Base-by-base conservation (phyloP, 495 filamentous ascomycete species). In the Tetracladium setigerum region DNA sequence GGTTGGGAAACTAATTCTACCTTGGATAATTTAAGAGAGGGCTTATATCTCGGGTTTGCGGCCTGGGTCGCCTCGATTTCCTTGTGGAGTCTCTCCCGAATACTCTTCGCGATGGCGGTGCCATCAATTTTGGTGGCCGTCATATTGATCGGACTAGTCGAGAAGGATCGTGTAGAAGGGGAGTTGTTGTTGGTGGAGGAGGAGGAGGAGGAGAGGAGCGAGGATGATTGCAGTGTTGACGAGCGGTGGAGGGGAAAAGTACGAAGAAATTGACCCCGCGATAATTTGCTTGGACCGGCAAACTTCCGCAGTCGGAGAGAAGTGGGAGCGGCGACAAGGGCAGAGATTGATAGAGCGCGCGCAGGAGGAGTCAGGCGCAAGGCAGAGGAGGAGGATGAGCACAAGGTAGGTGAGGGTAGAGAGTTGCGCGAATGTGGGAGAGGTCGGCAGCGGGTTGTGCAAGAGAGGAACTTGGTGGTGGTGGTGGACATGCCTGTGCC, bases 21-120 rank as follows among this genome's bases (percentile, higher is more conserved):
- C 85, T 76, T 98, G 92, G 47, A 97, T 81, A 61, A 98, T 97
- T 85, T 87, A 56, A 98, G 71, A 41, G 77, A 86, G 27, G 92
- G 92, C 62, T 83, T 81, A 69, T 87, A 98, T 51, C 89, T 73
- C 12, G 90, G 85, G 57, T 95, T 95, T 16, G 69, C 65, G 67
- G 78, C 73, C 66, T 95, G 91, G 56, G 77, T 83, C 59, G 86
- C 69, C 58, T 79, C 78, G 64, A 98, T 95, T 62, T 95, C 80
- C 30, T 66, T 66, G 59, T 82, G 81, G 50, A 98, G 73, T 19
- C 72, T 74, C 66, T 85, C 84, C 41, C 92, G 82, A 59, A 98
- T 95, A 52, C 66, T 77, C 70, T 87, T 90, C 37, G 94, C 94
- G 68, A 95, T 90, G 53, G 86, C 87, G 24, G 86, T 95, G 65